phyloP scores from a whole-genome alignment of 208 protist species.

The Wallacemonas sp. region DNA sequence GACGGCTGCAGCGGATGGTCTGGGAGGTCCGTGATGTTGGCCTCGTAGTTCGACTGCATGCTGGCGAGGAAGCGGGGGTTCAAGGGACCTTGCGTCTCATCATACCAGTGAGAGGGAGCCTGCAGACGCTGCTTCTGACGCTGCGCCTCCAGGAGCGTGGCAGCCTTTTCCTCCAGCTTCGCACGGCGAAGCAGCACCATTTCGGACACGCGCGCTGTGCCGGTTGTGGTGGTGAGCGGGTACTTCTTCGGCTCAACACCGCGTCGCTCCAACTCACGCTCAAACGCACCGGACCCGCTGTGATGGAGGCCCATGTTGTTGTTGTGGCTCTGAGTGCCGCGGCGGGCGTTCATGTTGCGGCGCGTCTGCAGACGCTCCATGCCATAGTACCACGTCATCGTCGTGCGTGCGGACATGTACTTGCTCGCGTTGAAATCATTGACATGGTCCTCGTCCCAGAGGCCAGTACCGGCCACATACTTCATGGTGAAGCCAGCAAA shows the following conservation, averaged over 20 bases:
- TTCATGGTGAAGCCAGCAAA: conserved; percentile 87
- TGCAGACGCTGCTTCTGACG: conserved; percentile 10
- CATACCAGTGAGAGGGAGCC: conserved; percentile 78
- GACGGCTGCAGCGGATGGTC: conserved; percentile 39
- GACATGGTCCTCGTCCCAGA: conserved; percentile 91
- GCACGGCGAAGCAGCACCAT: conserved; percentile 79
- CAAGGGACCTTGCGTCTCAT: conserved; percentile 77
- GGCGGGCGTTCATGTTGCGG: conserved; percentile 61
- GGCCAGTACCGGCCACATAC: conserved; percentile 80
- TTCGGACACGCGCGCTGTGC: conserved; percentile 76
- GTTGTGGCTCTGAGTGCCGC: conserved; percentile 76
- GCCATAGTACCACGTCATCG: conserved; percentile 85
- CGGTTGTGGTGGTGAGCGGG: conserved; percentile 81
- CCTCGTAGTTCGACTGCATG: conserved; percentile 80
- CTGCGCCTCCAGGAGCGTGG: conserved; percentile 45
- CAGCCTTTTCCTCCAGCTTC: conserved; percentile 73
- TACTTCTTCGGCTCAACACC: conserved; percentile 86
- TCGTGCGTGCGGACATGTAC: conserved; percentile 78
- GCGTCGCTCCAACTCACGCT: conserved; percentile 82
- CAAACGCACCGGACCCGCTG: conserved; percentile 84
- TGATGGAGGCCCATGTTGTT: conserved; percentile 89
- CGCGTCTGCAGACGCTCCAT: conserved; percentile 84
- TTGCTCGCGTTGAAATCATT: conserved; percentile 84
- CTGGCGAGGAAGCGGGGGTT: conserved; percentile 78
- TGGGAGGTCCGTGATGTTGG: conserved; percentile 65